Conservation (phyloP, 2,329 filamentous ascomycete genomes). For the Trichoderma sp. region DNA sequence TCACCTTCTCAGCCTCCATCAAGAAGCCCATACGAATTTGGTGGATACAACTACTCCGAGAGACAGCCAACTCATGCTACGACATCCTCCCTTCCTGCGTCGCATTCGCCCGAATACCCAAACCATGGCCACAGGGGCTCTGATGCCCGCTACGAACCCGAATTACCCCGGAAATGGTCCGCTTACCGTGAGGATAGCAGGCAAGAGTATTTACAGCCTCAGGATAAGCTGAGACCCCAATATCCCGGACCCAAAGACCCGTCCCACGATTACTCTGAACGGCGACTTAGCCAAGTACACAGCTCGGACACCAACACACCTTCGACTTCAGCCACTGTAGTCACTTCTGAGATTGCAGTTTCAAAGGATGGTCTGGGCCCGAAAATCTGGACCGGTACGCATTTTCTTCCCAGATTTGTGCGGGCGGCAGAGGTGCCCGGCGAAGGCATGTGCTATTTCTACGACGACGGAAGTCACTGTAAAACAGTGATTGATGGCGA, state of each 20-base stretch:
- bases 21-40: constrained; percentile 46
- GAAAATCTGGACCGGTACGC: constrained; percentile 67
- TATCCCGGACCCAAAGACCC: constrained; percentile 38
- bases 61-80: constrained; percentile 33
- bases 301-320: constrained; percentile 27
- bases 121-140: constrained; percentile 38
- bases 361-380: constrained; percentile 61
- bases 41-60: constrained; percentile 43
- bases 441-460: constrained; percentile 80
- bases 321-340: constrained; percentile 30
- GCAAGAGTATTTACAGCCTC: constrained; percentile 41
- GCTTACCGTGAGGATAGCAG: constrained; percentile 40
- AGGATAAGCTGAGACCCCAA: constrained; percentile 37
- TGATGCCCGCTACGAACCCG: constrained; percentile 38
- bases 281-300: constrained; percentile 25
- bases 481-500: constrained; percentile 83
- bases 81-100: constrained; percentile 39
- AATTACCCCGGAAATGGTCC: constrained; percentile 38
- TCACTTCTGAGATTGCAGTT: constrained; percentile 42
- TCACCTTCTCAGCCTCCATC: constrained; percentile 42
- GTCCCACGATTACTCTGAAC: constrained; percentile 29
- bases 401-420: constrained; percentile 65
- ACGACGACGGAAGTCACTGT: constrained; percentile 80
- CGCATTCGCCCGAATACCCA: constrained; percentile 43
- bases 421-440: constrained; percentile 66